Evolutionary conservation across 2,329 filamentous ascomycete genomes (phyloP).

Genomic region (Septoria petroselini): DNA sequence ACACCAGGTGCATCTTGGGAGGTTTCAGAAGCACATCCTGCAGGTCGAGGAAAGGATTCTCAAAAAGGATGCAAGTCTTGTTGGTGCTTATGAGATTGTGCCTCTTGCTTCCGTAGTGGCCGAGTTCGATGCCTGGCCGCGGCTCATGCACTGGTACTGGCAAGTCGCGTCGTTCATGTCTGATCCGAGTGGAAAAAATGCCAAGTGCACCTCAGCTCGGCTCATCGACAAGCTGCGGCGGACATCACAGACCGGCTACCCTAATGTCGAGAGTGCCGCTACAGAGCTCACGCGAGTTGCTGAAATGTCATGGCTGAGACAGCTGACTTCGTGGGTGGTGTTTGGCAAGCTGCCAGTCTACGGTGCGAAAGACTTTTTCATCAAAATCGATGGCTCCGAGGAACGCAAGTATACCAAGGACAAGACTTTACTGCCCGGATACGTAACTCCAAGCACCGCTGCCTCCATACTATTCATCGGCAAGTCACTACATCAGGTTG

Average conservation of each 20-base stretch:
- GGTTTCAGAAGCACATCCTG: conserved; percentile 79
- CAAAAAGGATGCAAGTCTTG: conserved; percentile 69
- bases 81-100: conserved; percentile 91
- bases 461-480: conserved; percentile 87
- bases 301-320: conserved; percentile 87
- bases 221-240: conserved; percentile 73
- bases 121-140: conserved; percentile 83
- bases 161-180: conserved; percentile 68
- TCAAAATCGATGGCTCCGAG: conserved; percentile 42
- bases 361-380: conserved; percentile 82
- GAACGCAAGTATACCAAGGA: conserved; percentile 55
- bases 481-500: conserved; percentile 80
- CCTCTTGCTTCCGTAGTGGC: conserved; percentile 79
- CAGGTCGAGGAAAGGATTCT: conserved; percentile 79
- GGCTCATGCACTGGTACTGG: conserved; percentile 83
- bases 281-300: conserved; percentile 70
- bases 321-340: conserved; percentile 84
- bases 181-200: conserved; percentile 28
- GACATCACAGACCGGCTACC: conserved; percentile 82
- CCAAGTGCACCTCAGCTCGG: conserved; percentile 47
- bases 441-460: conserved; percentile 71
- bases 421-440: conserved; percentile 66
- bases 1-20: conserved; percentile 67
- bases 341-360: conserved; percentile 79
- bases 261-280: conserved; percentile 76